These are phyloP conservation scores for Aureobasidium musti DNA, from an alignment of 2,329 filamentous ascomycete genomes.

Conservation along the genomic window DNA sequence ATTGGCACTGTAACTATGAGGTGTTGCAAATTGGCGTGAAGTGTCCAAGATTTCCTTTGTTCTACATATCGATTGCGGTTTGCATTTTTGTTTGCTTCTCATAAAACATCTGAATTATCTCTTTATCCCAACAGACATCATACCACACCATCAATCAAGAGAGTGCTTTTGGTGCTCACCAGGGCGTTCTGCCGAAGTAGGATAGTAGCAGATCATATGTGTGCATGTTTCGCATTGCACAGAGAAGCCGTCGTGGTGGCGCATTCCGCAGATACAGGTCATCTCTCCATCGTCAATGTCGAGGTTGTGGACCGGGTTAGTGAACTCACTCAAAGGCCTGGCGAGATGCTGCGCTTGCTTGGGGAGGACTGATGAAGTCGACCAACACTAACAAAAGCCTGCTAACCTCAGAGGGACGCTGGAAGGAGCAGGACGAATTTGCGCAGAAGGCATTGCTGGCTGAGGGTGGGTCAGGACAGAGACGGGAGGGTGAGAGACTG, in stretches of 20 bases:
- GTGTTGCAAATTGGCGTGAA: too few relatives aligned
- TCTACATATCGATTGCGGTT: too few relatives aligned
- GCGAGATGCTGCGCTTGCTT: constrained; percentile 1
- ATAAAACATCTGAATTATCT: too few relatives aligned
- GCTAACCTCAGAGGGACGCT: background rate
- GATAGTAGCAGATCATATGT: constrained; percentile 96
- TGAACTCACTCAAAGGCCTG: constrained; percentile 9
- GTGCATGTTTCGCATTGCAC: constrained; percentile 96
- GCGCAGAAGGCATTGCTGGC: constrained; percentile 6
- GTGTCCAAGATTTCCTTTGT: too few relatives aligned
- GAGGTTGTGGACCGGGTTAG: constrained; percentile 17
- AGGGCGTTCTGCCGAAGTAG: constrained; percentile 64
- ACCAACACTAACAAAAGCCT: background rate
- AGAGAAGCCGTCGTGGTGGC: constrained; percentile 95
- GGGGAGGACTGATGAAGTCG: background rate
- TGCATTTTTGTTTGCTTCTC: too few relatives aligned
- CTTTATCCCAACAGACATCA: too few relatives aligned
- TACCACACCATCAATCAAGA: too few relatives aligned
- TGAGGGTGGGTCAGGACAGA: constrained; percentile 18
- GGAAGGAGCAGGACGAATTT: constrained; percentile 2
- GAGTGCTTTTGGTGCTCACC: constrained; percentile 68
- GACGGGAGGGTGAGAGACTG: constrained; percentile 14
- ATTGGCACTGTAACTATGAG: too few relatives aligned
- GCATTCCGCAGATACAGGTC: constrained; percentile 94
- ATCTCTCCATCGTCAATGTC: constrained; percentile 77